Base-by-base conservation (phyloP, 805 yeast species). In the Brettanomyces naardenensis region DNA sequence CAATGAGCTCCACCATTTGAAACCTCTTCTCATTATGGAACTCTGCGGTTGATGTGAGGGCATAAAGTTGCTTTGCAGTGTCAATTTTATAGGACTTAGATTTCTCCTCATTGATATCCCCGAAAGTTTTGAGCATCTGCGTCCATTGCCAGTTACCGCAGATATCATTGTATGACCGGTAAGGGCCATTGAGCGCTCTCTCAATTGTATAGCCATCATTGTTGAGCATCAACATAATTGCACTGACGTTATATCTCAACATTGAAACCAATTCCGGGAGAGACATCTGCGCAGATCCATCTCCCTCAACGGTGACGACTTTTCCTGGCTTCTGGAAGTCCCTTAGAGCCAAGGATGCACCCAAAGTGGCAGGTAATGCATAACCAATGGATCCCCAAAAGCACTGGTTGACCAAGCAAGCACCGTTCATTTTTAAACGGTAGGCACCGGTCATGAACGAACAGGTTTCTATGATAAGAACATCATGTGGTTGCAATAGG, bases 91-190 rank as follows among this genome's bases (percentile, higher is more conserved):
- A 46, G 22, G 64, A 59, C 30, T 50, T 53, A 33, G 63, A 44
- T 37, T 51, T 52, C 40, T 59, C 53, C 7, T 61, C 57, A 2
- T 37, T 30, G 13, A 57, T 50, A 45, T 69, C 87, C n/a, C 88
- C 89, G 51, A 89, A 82, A 17, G 75, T 70, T 43, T 69, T 65
- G 45, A 84, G 66, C 37, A 85, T 61, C 41, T 75, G 64, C 6
- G 80, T 68, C 95, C 95, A 88, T 45, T 80, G 54, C 74, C 76
- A 69, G n/a, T 56, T 48, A 6, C 58, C 59, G 38, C 66, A 62
- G 31, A 72, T 69, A 44, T 72, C 77, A 46, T 72, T 72, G 46
- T 71, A 72, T 0, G 70, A 56, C 37, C 75, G 58, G 4, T 60
- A 48, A n/a, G 75, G 71, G 4, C 77, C 78, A 41, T 59, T 57